phyloP scores from a whole-genome alignment of 805 yeast genomes.

The Wickerhamiella siamensis region DNA sequence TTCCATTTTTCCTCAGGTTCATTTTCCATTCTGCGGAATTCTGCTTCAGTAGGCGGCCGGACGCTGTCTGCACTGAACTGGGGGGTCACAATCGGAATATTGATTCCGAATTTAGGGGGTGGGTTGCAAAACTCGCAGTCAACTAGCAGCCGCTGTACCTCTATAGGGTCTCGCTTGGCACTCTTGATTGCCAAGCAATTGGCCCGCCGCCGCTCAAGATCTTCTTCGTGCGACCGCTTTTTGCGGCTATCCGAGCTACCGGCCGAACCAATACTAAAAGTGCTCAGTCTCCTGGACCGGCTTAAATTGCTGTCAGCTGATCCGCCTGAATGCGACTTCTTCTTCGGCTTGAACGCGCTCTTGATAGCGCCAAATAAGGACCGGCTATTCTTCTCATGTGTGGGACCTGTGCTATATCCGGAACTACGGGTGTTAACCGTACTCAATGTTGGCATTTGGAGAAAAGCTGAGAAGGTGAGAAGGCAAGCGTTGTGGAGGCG shows the following conservation, averaged over 20 bases:
- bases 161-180: conserved; percentile 20
- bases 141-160: conserved; percentile 19
- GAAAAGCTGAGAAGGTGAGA: too few relatives aligned
- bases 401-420: not conserved
- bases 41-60: conserved; percentile 12
- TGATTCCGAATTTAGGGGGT: conserved; percentile 16
- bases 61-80: conserved; percentile 11
- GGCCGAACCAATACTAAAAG: conserved; percentile 4
- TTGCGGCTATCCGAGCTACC: conserved; percentile 1
- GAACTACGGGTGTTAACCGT: not conserved
- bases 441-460: conserved; percentile 2
- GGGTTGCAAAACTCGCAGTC: conserved; percentile 23
- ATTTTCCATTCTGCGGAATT: conserved; percentile 7
- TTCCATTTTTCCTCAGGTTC: conserved; percentile 30
- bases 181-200: conserved; percentile 18
- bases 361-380: conserved; percentile 1
- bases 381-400: not conserved
- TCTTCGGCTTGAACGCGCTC: not conserved
- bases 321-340: not conserved
- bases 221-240: conserved; percentile 4
- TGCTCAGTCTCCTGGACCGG: conserved; percentile 9
- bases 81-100: conserved; percentile 11
- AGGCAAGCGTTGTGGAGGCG: too few relatives aligned
- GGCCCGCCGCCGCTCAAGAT: conserved; percentile 16
- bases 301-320: not conserved